phyloP scores from a whole-genome alignment of 306 rosid species.

The Hippophae gyantsensis region DNA sequence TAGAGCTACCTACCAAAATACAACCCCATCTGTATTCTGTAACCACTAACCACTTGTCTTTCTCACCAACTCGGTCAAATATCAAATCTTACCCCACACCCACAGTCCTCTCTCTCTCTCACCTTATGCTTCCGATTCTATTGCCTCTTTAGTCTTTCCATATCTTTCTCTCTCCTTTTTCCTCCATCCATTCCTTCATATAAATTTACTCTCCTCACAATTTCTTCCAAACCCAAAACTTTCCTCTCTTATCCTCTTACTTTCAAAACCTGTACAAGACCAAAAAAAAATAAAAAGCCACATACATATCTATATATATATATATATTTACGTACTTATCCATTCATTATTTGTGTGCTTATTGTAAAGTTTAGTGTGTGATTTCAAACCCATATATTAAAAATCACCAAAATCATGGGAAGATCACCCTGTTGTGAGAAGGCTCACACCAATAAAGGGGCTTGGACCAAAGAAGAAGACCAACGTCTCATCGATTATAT shows the following conservation, averaged over 20 bases:
- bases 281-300: not conserved
- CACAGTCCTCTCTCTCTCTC: not conserved
- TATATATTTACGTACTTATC: no score
- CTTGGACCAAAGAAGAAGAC: conserved; percentile 76
- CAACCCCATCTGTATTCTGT: conserved; percentile 17
- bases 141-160: not conserved
- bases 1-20: conserved; percentile 37
- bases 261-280: not conserved
- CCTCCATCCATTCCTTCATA: not conserved
- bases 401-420: conserved; percentile 27
- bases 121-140: not conserved
- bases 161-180: not conserved
- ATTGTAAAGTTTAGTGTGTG: no score
- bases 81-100: conserved; percentile 27
- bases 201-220: not conserved
- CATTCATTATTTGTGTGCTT: no score
- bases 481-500: conserved; percentile 62
- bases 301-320: no score
- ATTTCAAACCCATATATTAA: no score
- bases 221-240: not conserved
- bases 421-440: conserved; percentile 71
- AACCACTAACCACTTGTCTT: conserved; percentile 45
- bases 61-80: conserved; percentile 43
- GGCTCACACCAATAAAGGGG: conserved; percentile 64
- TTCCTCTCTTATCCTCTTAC: not conserved